These are phyloP conservation scores for Pharnaceum exiguum DNA, from an alignment of 148 eudicot species.

Conservation along the genomic window DNA sequence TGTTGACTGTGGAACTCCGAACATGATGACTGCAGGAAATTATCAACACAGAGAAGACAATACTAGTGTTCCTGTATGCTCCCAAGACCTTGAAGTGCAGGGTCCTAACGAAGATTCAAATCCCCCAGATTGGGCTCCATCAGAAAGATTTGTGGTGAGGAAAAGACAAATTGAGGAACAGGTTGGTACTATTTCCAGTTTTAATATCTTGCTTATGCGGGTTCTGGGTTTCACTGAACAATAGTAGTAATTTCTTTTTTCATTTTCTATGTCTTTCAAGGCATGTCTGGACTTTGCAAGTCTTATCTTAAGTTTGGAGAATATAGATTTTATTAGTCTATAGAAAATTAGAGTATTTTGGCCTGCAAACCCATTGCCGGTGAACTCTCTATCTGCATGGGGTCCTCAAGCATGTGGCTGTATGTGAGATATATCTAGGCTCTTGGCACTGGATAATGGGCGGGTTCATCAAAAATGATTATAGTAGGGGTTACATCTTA, in stretches of 20 bases:
- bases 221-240: neutral
- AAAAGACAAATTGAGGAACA: slow-evolving; percentile 71
- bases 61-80: slow-evolving; percentile 26
- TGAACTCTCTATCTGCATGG: too few relatives aligned
- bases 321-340: too few relatives aligned
- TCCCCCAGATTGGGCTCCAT: slow-evolving; percentile 39
- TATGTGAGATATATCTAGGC: too few relatives aligned
- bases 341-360: too few relatives aligned
- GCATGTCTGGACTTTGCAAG: too few relatives aligned
- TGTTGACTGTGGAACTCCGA: slow-evolving; percentile 24
- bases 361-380: too few relatives aligned
- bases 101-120: slow-evolving; percentile 33
- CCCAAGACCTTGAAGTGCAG: slow-evolving; percentile 30
- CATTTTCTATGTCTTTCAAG: too few relatives aligned
- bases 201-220: neutral
- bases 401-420: too few relatives aligned
- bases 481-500: too few relatives aligned
- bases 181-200: slow-evolving; percentile 34
- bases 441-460: too few relatives aligned
- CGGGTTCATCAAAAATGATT: too few relatives aligned
- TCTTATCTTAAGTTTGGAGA: too few relatives aligned
- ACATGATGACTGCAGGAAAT: slow-evolving; percentile 28
- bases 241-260: neutral
- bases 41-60: slow-evolving; percentile 28
- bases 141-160: slow-evolving; percentile 46